Evolutionary conservation across 176 grass and related monocot genomes (phyloP).

Genomic region (Zoysia japonica): DNA sequence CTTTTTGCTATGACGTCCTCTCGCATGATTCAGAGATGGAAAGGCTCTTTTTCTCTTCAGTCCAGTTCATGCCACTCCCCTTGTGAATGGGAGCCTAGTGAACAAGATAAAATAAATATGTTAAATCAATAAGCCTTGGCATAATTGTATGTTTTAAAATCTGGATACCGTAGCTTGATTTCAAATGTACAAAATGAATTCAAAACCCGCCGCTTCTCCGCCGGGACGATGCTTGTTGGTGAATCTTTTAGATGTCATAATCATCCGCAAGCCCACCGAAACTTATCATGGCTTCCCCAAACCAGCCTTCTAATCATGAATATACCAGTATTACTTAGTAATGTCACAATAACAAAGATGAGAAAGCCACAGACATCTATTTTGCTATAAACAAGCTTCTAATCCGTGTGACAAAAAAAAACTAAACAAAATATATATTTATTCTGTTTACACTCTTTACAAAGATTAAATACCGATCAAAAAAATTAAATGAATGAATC

Average conservation of each 20-base stretch:
- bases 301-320: not conserved
- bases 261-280: not conserved
- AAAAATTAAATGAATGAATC: constrained; percentile 59
- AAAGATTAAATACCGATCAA: constrained; percentile 32
- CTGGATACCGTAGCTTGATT: too few relatives aligned
- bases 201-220: not conserved
- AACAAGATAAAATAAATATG: not conserved
- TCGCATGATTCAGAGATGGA: too few relatives aligned
- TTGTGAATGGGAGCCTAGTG: too few relatives aligned
- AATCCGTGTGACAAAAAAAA: not conserved
- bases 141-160: too few relatives aligned
- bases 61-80: too few relatives aligned
- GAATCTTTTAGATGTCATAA: not conserved
- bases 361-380: not conserved
- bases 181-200: not conserved
- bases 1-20: not conserved
- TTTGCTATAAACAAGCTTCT: not conserved
- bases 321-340: not conserved
- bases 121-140: not conserved
- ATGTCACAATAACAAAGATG: not conserved
- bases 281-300: not conserved
- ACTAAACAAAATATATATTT: constrained; percentile 34
- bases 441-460: constrained; percentile 44
- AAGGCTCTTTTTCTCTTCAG: too few relatives aligned
- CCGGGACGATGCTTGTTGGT: not conserved